Evolutionary conservation across 2,329 filamentous ascomycete species (phyloP).

Genomic region (Colletotrichum abscissum): DNA sequence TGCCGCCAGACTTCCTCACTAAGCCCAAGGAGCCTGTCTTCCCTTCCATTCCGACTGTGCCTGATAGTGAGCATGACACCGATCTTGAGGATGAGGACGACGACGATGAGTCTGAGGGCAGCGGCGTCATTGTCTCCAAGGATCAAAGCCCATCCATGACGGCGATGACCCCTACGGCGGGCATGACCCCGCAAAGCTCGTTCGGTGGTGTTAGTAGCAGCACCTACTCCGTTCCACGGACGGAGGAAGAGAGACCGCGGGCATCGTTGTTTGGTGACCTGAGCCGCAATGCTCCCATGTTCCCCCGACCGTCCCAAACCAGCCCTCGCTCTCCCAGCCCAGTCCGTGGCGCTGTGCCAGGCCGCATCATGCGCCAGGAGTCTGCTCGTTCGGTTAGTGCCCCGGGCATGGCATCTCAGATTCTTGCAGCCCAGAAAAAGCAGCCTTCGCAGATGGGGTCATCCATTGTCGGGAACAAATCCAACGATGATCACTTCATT

Average conservation of each 20-base stretch:
- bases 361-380: slow-evolving; percentile 60
- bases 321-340: slow-evolving; percentile 81
- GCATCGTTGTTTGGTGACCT: slow-evolving; percentile 67
- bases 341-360: slow-evolving; percentile 68
- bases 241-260: slow-evolving; percentile 55
- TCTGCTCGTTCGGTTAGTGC: slow-evolving; percentile 68
- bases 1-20: slow-evolving; percentile 51
- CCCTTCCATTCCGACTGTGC: slow-evolving; percentile 26
- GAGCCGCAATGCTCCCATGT: slow-evolving; percentile 59
- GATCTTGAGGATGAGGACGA: slow-evolving; percentile 57
- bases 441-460: slow-evolving; percentile 49
- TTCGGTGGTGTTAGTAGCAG: slow-evolving; percentile 62
- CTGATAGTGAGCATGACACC: slow-evolving; percentile 34
- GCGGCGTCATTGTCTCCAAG: slow-evolving; percentile 73
- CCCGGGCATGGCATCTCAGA: slow-evolving; percentile 67
- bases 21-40: slow-evolving; percentile 42
- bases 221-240: slow-evolving; percentile 59
- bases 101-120: slow-evolving; percentile 65
- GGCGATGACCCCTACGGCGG: slow-evolving; percentile 57
- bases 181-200: slow-evolving; percentile 68
- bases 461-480: slow-evolving; percentile 53
- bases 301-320: slow-evolving; percentile 64
- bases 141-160: slow-evolving; percentile 67
- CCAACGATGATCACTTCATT: slow-evolving; percentile 59
- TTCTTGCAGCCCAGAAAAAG: slow-evolving; percentile 55